These are phyloP conservation scores for Beauveria medogensis DNA, from an alignment of 2,329 filamentous ascomycete genomes.

Conservation along the genomic window DNA sequence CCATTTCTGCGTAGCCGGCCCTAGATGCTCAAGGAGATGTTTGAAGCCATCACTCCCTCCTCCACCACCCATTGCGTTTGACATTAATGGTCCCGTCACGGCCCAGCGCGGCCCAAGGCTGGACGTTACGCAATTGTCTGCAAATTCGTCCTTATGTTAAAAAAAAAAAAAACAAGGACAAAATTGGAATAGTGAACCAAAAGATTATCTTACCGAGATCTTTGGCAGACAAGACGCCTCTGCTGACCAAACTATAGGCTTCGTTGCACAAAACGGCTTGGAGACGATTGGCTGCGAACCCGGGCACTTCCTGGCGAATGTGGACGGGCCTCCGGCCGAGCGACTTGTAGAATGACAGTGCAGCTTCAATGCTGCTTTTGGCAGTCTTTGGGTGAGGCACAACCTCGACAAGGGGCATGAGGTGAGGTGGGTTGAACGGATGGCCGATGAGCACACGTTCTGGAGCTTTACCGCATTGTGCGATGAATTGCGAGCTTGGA, in stretches of 20 bases:
- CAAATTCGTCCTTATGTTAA: background rate
- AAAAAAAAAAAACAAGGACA: background rate
- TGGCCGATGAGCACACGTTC: conserved; percentile 34
- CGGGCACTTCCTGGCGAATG: conserved; percentile 32
- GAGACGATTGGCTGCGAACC: conserved; percentile 37
- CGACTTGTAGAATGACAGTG: conserved; percentile 29
- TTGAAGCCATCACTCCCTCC: conserved; percentile 16
- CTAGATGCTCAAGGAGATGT: conserved; percentile 14
- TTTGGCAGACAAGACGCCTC: conserved; percentile 23
- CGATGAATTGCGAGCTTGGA: conserved; percentile 14
- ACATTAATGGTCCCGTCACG: conserved; percentile 14
- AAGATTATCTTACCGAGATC: conserved; percentile 16
- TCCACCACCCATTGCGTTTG: conserved; percentile 15
- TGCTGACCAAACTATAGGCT: conserved; percentile 25
- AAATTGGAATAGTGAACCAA: background rate
- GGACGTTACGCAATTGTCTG: conserved; percentile 11
- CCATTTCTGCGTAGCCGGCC: conserved; percentile 9
- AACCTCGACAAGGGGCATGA: conserved; percentile 39
- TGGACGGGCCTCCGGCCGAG: conserved; percentile 33
- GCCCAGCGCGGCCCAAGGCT: conserved; percentile 17
- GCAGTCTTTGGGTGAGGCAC: conserved; percentile 28
- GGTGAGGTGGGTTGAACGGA: conserved; percentile 40
- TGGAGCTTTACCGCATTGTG: conserved; percentile 16
- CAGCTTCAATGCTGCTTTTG: conserved; percentile 15
- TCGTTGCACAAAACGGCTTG: conserved; percentile 28